A percentile compares a stretch with the other conserved stretches of the same genome.
Evolutionary conservation across 345 rosid species (phyloP).

Genomic region (Lumnitzera racemosa): DNA sequence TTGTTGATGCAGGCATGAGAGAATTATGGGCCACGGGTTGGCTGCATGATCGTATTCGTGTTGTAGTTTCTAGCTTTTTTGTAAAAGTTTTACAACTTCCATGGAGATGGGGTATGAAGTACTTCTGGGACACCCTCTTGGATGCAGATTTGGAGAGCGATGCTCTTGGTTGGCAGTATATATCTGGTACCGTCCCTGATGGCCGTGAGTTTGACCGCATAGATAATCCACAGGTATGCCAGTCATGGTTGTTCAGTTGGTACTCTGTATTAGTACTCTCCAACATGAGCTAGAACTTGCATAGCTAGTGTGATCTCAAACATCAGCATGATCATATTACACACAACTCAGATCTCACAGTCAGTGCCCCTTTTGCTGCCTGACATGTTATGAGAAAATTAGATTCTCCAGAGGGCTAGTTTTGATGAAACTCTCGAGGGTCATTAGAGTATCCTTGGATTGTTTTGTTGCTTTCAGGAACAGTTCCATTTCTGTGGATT

Average conservation of each 20-base stretch:
- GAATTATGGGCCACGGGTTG: constrained; percentile 98
- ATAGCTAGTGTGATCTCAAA: no score
- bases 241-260: background rate
- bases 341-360: no score
- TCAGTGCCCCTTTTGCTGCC: no score
- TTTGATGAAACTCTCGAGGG: no score
- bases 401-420: no score
- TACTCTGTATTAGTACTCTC: background rate
- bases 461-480: no score
- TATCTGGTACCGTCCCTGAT: constrained; percentile 89
- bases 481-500: no score
- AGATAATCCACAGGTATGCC: constrained; percentile 78
- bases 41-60: constrained; percentile 94
- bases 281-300: background rate
- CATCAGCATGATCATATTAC: no score
- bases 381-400: no score
- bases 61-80: constrained; percentile 95
- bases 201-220: constrained; percentile 86
- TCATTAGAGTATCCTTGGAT: no score
- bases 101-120: constrained; percentile 99
- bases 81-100: constrained; percentile 96
- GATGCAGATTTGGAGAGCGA: constrained; percentile 98
- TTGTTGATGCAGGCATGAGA: constrained; percentile 99
- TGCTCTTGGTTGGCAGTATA: constrained; percentile 98
- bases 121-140: constrained; percentile 95